Base-by-base conservation (phyloP, 2,329 filamentous ascomycete species). In the Furcasterigmium sp. region DNA sequence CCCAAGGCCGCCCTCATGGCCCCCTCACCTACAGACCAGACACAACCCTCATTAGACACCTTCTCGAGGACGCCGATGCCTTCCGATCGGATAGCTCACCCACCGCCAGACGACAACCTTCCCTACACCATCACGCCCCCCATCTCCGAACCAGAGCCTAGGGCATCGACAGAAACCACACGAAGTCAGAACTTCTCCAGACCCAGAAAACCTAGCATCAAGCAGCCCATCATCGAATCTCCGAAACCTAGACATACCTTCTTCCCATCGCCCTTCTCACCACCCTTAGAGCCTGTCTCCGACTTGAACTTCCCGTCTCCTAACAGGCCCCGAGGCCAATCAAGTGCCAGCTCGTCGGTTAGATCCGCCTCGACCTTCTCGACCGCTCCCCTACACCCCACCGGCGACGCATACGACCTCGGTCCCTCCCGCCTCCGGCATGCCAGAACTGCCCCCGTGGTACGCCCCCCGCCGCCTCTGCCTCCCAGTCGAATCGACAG, bases 121-220 rank as follows among this genome's bases (percentile, higher is more conserved):
- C 44, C 40, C 28, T 43, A 43, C 15, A 44, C 53, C 18, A 44
- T 50, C 18, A 49, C 46, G 48, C 37, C 52, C 49, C 23, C 42
- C 44, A 25, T 53, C 51, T 32, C 54, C 48, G 20, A 57, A 48
- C 34, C 55, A 57, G 32, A 52, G 48, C 25, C 48, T 50, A 36
- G 56, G 23, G 46, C 41, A 36, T 48, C 46, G 25, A 44, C 46
- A 17, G 46, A 49, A 21, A 47, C 48, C 18, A 49, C 49, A 42
- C 48, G 46, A 45, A 43, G 77, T 37, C 72, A 73, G 53, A 81
- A 81, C 58, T 81, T 81, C 56, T 81, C 77, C n/a, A 69, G 77
- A 30, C 77, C 77, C 34, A 67, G 77, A 45, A 77, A 76, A 47
- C 62, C 67, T 30, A 80, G 76, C 56, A 65, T 76, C 46, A 68